Percentiles rank a stretch among this genome's conserved stretches.
Evolutionary conservation across 2,329 filamentous ascomycete genomes (phyloP).

Genomic region (Aureobasidium musti): DNA sequence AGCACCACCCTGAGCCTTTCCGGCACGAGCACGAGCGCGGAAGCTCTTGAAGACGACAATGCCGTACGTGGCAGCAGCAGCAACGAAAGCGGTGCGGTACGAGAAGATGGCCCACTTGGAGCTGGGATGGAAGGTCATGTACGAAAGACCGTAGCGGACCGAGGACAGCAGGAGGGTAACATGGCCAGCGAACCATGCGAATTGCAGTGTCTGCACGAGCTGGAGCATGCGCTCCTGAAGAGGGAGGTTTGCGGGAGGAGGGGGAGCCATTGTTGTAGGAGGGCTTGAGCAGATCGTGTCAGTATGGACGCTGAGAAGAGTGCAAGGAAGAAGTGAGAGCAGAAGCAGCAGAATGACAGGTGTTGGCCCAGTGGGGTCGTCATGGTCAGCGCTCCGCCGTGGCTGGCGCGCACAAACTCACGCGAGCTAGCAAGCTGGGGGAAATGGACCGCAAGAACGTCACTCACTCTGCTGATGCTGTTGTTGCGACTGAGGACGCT

Average conservation of each 20-base stretch:
- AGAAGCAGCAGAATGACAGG: constrained; percentile 22
- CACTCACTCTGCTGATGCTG: constrained; percentile 15
- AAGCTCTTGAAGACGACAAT: constrained; percentile 99
- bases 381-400: constrained; percentile 25
- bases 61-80: constrained; percentile 89
- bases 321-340: constrained; percentile 5
- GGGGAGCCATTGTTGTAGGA: constrained; percentile 35
- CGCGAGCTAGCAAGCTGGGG: constrained; percentile 23
- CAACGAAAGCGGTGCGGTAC: constrained; percentile 87
- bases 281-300: constrained; percentile 11
- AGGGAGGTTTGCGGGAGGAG: constrained; percentile 32
- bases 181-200: constrained; percentile 72
- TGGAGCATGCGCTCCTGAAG: constrained; percentile 34
- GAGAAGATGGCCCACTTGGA: constrained; percentile 74
- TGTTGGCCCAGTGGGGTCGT: constrained; percentile 28
- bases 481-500: constrained; percentile 6
- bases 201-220: constrained; percentile 87
- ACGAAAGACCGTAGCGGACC: constrained; percentile 79
- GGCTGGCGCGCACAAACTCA: constrained; percentile 27
- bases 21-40: constrained; percentile 77
- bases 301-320: constrained; percentile 6
- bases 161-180: constrained; percentile 81
- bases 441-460: neutral
- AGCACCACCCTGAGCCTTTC: constrained; percentile 61
- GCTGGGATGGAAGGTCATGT: constrained; percentile 85